A percentile compares a stretch with the other conserved stretches of the same genome.
Evolutionary conservation across 495 filamentous ascomycete species (phyloP).

Genomic region (Chaetomium cochliodes): DNA sequence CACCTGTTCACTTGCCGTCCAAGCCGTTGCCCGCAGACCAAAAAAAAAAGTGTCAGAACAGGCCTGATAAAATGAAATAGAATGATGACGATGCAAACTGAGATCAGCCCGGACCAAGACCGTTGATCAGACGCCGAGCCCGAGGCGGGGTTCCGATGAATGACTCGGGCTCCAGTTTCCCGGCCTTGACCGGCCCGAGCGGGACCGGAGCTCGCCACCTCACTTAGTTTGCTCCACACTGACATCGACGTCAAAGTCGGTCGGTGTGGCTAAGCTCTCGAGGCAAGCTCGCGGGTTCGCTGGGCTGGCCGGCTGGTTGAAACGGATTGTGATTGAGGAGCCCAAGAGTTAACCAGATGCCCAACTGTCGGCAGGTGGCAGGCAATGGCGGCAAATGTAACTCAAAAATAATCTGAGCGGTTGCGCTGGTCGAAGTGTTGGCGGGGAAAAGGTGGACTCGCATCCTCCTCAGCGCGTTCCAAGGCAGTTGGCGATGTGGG

Average conservation of each 20-base stretch:
- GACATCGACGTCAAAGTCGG: background rate
- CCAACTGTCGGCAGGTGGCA: background rate
- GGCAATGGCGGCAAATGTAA: background rate
- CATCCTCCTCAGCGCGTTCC: background rate
- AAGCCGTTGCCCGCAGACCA: background rate
- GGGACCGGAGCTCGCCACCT: background rate
- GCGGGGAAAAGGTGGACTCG: background rate
- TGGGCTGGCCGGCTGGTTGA: background rate
- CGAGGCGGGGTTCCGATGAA: background rate
- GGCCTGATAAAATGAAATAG: background rate
- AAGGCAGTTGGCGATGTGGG: slow-evolving; percentile 11
- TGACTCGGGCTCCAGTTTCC: background rate
- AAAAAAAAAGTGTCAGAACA: background rate
- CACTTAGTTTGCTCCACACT: background rate
- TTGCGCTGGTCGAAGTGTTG: background rate
- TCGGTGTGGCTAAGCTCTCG: background rate
- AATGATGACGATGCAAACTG: background rate
- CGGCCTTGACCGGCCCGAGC: background rate
- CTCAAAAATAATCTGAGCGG: background rate
- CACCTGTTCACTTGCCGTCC: background rate
- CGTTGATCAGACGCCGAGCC: background rate
- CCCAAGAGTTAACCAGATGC: too few species aligned
- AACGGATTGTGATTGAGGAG: background rate
- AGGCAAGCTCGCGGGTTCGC: background rate
- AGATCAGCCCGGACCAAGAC: background rate